Evolutionary conservation across 148 eudicot genomes (phyloP), one percentile per base, ranked within the genome.

Genomic region (Camellia granthamiana): DNA sequence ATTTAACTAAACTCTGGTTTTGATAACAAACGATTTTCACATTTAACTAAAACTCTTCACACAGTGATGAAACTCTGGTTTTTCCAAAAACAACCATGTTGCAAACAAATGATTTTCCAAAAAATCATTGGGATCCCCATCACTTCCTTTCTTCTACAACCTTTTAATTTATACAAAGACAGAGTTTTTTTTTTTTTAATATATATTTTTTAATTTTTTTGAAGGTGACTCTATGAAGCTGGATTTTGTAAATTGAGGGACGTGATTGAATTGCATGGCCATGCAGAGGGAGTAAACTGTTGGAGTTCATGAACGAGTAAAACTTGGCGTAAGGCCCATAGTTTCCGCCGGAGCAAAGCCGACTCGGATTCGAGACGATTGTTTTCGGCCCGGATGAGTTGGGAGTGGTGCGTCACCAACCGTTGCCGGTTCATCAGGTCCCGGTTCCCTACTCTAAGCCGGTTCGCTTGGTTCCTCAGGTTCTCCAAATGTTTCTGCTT

Each of bases 401-500:
- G 78, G 60, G 70, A 78, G 51, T 85, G 81, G n/a, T 84, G 87
- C 3, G 69, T 78, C 3, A 83, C 60, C 0, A 85, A 9, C 19
- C 84, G 84, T 44, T 88, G 74, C 72, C 75, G 93, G 85, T 85
- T 88, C 75, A 55, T 75, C 23, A 82, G 78, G 49, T 88, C 88
- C 64, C 83, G 84, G 69, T 87, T 90, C 78, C 72, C 84, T 30
- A 81, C 5, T 69, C 81, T 81, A 23, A 85, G 72, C 77, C 80
- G 83, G 83, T 84, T 87, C 83, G 77, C 79, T 47, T 80, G 75
- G 81, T 77, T 77, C 85, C 86, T 82, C 83, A 88, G 44, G 69
- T 85, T 85, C 62, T 90, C 93, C 81, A 90, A 16, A 21, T 90
- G 91, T 21, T 49, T 82, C 80, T 85, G 89, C 80, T 90, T 90